Percentiles rank a stretch among this genome's conserved stretches.
phyloP scores from a whole-genome alignment of 352 stramenopile species.

The Peronospora destructor region DNA sequence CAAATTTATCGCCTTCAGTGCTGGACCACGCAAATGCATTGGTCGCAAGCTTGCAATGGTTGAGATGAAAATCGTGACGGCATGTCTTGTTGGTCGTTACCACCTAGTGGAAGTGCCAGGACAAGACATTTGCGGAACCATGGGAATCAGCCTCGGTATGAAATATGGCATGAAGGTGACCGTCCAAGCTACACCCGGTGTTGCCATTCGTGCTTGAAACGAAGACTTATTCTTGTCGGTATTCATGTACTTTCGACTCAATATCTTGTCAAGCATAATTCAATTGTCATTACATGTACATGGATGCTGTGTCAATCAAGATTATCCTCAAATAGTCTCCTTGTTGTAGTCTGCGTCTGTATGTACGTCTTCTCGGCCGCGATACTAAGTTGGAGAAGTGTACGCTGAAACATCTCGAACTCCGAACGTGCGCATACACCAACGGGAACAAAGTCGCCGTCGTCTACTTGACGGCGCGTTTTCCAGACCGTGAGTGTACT shows the following conservation, averaged over 20 bases:
- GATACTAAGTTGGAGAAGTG: constrained; percentile 18
- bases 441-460: constrained; percentile 20
- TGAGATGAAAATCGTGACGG: constrained; percentile 67
- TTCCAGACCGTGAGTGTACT: constrained; percentile 18
- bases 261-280: constrained; percentile 1
- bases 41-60: constrained; percentile 52
- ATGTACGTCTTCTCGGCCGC: constrained; percentile 15
- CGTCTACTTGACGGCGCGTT: neutral
- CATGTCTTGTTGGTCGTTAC: constrained; percentile 48
- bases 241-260: neutral
- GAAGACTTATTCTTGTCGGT: neutral
- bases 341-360: constrained; percentile 16
- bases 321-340: constrained; percentile 8
- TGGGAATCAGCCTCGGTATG: constrained; percentile 49
- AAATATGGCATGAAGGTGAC: constrained; percentile 33
- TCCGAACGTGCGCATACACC: constrained; percentile 4
- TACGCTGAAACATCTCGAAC: constrained; percentile 14
- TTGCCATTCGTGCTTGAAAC: constrained; percentile 14
- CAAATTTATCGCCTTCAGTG: constrained; percentile 38
- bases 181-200: constrained; percentile 13
- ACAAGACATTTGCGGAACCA: constrained; percentile 35
- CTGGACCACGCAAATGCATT: constrained; percentile 31
- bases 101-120: constrained; percentile 32
- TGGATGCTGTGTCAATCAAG: constrained; percentile 14
- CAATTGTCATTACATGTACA: constrained; percentile 3